Base-by-base conservation (phyloP, 2,329 filamentous ascomycete genomes). In the Trichocomaceae sp. region DNA sequence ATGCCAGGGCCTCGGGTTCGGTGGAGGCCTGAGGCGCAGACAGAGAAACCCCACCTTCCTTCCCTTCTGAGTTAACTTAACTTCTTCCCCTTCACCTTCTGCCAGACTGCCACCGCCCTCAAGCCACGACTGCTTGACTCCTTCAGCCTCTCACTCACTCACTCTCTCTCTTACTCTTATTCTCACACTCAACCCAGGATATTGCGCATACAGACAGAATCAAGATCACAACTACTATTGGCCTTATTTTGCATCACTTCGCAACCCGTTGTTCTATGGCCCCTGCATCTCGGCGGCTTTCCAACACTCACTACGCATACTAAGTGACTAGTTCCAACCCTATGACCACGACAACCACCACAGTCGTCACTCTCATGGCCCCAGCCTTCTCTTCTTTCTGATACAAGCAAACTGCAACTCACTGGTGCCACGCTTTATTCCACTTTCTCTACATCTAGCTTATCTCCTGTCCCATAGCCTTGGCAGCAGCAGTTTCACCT, bases 371-470 rank as follows among this genome's bases (percentile, higher is more conserved):
- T 17, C 45, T 17, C 31, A n/a, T 31, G 45, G 22, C 26, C 45
- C 54, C 55, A 54, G 31, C 50, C 55, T 54, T 46, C 50, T 47
- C 50, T 47, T 54, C 55, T 35, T 35, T 35, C 31, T 35, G 22
- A 5, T 39, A 23, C 42, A 37, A 26, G 39, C 49, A 51, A 50
- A 22, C 44, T 2, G 15, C 45, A n/a, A n/a, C 23, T 12, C 8
- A 23, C 23, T 47, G 31, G 31, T n/a, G 15, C 22, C 23, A 8
- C 45, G 9, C 23, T 26, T 12, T 10, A 10, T 47, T 26, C n/a
- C 20, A 5, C 17, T 47, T 10, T 47, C 17, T n/a, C 45, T 35
- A 12, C 10, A 10, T 20, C 17, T 12, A 7, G 15, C 7, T 15
- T 50, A 22, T 31, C 35, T 15, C 48, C 19, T 13, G 8, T 31